Evolutionary conservation across 2,329 filamentous ascomycete genomes (phyloP), one percentile per base, ranked within the genome.

Genomic region (Fusarium clavum): DNA sequence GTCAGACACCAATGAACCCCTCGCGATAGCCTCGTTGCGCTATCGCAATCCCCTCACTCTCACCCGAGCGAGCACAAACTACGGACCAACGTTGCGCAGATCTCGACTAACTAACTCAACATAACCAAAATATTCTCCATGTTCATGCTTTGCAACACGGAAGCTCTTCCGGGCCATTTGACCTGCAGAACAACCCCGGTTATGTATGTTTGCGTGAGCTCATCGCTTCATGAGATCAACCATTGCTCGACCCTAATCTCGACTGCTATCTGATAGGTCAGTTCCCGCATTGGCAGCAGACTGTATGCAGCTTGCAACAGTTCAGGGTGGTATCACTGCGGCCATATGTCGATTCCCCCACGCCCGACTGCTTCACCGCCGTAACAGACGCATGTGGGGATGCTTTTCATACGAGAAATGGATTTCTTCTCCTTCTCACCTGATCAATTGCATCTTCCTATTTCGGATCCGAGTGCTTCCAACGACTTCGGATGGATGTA

Each of bases 261-360:
- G 51, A 60, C 65, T 62, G 46, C 51, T 22, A 49, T 53, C 43
- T 57, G 40, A 67, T 51, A 72, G 56, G 56, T 25, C 60, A 64
- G 45, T 55, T 63, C 64, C 56, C 57, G 55, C 41, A 38, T 20
- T 61, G 56, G 44, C 40, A 67, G 55, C 43, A 59, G 53, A 69
- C 32, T 49, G 16, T 34, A 61, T 74, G 72, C 68, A 62, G 60
- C 30, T 61, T 58, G 59, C 61, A 54, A 59, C 66, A 61, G 48
- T 65, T 43, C 44, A 58, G 29, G 56, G 66, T 74, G 69, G 69
- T 69, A 73, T 73, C 70, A 57, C 60, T 72, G 60, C 62, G 60
- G 67, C 52, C 64, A 52, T 46, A 29, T 48, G 62, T 59, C 32
- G 45, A 63, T 34, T 47, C 52, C 68, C 64, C 68, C 69, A 66